Conservation (phyloP, 768 basidiomycete genomes). For the Solioccasus polychromus region DNA sequence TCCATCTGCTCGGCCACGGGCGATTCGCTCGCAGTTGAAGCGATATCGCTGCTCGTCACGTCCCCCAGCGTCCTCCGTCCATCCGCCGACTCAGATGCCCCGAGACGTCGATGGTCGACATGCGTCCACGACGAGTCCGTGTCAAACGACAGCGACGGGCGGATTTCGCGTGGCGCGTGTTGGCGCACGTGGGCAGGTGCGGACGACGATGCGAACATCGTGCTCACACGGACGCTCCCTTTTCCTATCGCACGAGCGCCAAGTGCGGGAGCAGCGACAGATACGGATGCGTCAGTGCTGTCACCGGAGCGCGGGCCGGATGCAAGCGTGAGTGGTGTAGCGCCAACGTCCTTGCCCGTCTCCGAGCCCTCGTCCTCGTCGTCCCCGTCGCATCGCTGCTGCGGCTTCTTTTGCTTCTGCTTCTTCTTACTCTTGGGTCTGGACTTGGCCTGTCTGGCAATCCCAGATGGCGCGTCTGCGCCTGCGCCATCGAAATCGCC, state of each 20-base stretch:
- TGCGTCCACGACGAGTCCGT: conserved; percentile 72
- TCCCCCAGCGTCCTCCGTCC: conserved; percentile 21
- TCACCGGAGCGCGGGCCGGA: conserved; percentile 10
- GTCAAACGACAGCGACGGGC: conserved; percentile 31
- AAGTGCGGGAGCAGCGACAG: neutral
- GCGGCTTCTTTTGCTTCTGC: conserved; percentile 13
- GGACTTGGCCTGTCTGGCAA: conserved; percentile 32
- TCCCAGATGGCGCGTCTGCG: neutral
- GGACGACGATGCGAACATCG: conserved; percentile 6
- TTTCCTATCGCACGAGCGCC: neutral
- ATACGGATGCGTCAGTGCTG: conserved; percentile 16
- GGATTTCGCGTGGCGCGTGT: conserved; percentile 16
- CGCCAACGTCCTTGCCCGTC: conserved; percentile 10
- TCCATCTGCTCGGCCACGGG: conserved; percentile 34
- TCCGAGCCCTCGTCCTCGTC: conserved; percentile 2
- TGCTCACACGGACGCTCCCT: conserved; percentile 2
- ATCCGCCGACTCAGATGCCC: conserved; percentile 10
- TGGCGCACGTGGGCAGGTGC: neutral
- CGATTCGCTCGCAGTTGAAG: conserved; percentile 48
- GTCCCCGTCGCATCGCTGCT: neutral
- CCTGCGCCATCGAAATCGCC: conserved; percentile 11
- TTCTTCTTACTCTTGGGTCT: conserved; percentile 38
- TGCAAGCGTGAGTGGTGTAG: neutral
- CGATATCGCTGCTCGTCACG: conserved; percentile 48
- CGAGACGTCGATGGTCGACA: conserved; percentile 45